phyloP scores from a whole-genome alignment of 176 grass and related monocot species.

The Aegilops speltoides region DNA sequence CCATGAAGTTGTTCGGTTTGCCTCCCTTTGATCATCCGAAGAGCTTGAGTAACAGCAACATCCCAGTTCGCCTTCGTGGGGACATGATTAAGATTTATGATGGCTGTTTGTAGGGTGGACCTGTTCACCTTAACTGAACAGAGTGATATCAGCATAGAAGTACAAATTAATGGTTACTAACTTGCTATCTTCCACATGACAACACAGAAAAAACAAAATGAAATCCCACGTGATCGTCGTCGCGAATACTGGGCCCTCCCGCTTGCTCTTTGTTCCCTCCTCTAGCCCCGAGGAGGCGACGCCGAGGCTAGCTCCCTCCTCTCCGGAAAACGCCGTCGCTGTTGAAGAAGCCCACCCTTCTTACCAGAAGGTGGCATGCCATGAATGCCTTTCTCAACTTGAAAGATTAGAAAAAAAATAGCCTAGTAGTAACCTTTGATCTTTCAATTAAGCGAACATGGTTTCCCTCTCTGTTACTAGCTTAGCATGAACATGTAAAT shows the following conservation, averaged over 20 bases:
- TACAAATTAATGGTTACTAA: not conserved
- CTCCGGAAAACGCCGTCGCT: slow-evolving; percentile 43
- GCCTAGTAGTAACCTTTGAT: too few species aligned
- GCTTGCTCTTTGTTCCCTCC: slow-evolving; percentile 40
- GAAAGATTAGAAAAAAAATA: not conserved
- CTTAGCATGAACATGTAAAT: not conserved
- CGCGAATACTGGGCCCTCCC: slow-evolving; percentile 25
- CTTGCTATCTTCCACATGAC: not conserved
- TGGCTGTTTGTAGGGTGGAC: slow-evolving; percentile 43
- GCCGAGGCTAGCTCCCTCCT: slow-evolving; percentile 39
- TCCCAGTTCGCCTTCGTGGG: slow-evolving; percentile 75
- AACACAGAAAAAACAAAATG: not conserved
- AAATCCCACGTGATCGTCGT: too few species aligned
- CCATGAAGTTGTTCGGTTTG: not conserved
- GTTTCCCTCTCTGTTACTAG: not conserved
- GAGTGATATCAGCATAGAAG: slow-evolving; percentile 43
- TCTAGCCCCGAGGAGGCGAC: slow-evolving; percentile 22
- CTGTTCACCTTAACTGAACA: slow-evolving; percentile 39
- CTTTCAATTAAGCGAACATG: not conserved
- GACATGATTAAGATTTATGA: slow-evolving; percentile 61
- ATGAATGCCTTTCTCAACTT: not conserved
- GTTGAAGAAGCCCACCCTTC: slow-evolving; percentile 34
- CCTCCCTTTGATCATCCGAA: slow-evolving; percentile 69
- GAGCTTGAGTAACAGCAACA: slow-evolving; percentile 70
- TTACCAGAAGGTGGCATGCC: slow-evolving; percentile 50